A percentile compares a stretch with the other conserved stretches of the same genome.
These are phyloP conservation scores for Henningerozyma blattae DNA, from an alignment of 805 yeast genomes.

Conservation along the genomic window DNA sequence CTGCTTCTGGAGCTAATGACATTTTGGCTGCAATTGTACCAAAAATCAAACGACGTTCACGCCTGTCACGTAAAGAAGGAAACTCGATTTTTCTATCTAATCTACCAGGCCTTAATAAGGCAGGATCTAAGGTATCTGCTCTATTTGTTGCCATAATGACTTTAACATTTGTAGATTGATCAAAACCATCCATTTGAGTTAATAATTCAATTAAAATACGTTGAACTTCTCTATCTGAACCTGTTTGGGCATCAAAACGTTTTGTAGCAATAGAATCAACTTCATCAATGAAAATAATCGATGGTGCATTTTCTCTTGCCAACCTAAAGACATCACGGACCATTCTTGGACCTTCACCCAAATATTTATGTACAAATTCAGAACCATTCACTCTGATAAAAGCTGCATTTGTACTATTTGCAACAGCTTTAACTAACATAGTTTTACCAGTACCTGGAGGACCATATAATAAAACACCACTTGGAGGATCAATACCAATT, in stretches of 20 bases:
- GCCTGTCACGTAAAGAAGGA: slow-evolving; percentile 90
- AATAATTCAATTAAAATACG: slow-evolving; percentile 89
- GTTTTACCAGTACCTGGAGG: slow-evolving; percentile 99
- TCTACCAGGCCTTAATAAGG: slow-evolving; percentile 95
- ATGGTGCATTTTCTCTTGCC: slow-evolving; percentile 95
- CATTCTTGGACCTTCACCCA: slow-evolving; percentile 99
- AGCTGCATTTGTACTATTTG: slow-evolving; percentile 89
- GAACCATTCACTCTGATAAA: slow-evolving; percentile 96
- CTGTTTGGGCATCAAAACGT: slow-evolving; percentile 98
- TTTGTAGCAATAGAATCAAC: slow-evolving; percentile 98
- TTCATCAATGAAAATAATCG: slow-evolving; percentile 95
- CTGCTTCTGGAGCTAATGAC: slow-evolving; percentile 97
- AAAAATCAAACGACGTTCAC: slow-evolving; percentile 95
- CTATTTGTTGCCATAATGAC: slow-evolving; percentile 99
- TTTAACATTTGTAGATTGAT: slow-evolving; percentile 87
- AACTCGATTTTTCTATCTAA: slow-evolving; percentile 96
- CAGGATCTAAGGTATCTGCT: slow-evolving; percentile 99
- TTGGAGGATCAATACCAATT: slow-evolving; percentile 97
- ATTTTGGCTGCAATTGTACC: slow-evolving; percentile 92
- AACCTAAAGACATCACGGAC: slow-evolving; percentile 95
- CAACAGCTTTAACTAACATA: slow-evolving; percentile 97
- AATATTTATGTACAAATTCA: slow-evolving; percentile 93
- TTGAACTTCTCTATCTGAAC: slow-evolving; percentile 99
- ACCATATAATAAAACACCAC: slow-evolving; percentile 96
- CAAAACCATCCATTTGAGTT: slow-evolving; percentile 99